Conservation (phyloP, 805 yeast genomes). For the Naumovozyma castellii region DNA sequence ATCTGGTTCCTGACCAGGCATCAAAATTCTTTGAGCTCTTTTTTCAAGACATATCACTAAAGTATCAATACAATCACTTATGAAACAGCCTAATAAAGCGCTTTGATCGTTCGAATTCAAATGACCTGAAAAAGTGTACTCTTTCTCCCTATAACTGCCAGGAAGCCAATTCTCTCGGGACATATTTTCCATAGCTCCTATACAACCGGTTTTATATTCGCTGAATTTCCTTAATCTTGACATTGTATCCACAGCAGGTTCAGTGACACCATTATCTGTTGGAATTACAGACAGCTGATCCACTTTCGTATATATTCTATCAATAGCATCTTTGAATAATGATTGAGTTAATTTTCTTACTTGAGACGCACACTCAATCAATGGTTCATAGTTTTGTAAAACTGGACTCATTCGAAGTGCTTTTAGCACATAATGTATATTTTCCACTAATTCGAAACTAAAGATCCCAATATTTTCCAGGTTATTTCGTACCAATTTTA, state of each 20-base stretch:
- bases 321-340: slow-evolving; percentile 49
- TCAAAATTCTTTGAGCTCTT: slow-evolving; percentile 37
- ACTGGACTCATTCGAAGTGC: slow-evolving; percentile 24
- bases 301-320: slow-evolving; percentile 45
- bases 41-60: slow-evolving; percentile 56
- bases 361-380: slow-evolving; percentile 22
- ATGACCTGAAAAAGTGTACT: slow-evolving; percentile 14
- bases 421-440: slow-evolving; percentile 30
- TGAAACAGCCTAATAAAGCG: slow-evolving; percentile 52
- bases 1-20: slow-evolving; percentile 18
- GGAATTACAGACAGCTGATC: slow-evolving; percentile 41
- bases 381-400: slow-evolving; percentile 12
- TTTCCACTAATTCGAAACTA: slow-evolving; percentile 51
- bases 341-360: slow-evolving; percentile 27
- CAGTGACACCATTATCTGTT: slow-evolving; percentile 62
- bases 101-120: slow-evolving; percentile 26
- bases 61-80: slow-evolving; percentile 72
- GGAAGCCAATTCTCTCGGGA: slow-evolving; percentile 58
- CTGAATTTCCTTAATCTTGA: slow-evolving; percentile 56
- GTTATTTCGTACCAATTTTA: slow-evolving; percentile 34
- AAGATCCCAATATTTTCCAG: slow-evolving; percentile 42
- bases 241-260: slow-evolving; percentile 62
- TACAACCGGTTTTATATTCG: slow-evolving; percentile 45
- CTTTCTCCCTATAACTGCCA: slow-evolving; percentile 31
- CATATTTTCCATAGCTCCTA: slow-evolving; percentile 40